phyloP scores from a whole-genome alignment of 2,329 filamentous ascomycete species.

The Penicillium olsonii region DNA sequence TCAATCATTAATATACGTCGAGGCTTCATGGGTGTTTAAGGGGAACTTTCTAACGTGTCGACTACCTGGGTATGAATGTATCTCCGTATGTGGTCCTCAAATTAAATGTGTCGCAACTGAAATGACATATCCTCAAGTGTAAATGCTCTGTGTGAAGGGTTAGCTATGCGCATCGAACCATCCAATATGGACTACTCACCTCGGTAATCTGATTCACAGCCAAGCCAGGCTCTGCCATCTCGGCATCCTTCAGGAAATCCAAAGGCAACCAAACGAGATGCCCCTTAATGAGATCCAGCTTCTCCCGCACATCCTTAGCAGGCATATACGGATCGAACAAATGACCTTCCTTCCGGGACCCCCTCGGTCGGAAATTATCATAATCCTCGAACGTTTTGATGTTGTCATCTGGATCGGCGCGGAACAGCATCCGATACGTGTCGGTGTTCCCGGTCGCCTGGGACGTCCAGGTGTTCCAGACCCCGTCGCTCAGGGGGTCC shows the following conservation, averaged over 20 bases:
- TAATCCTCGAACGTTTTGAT: constrained; percentile 92
- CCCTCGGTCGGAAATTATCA: constrained; percentile 68
- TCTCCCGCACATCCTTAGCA: constrained; percentile 69
- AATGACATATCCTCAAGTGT: constrained; percentile 27
- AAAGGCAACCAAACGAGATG: constrained; percentile 97
- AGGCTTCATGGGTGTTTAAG: background rate
- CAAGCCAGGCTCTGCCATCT: constrained; percentile 87
- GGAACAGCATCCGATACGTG: constrained; percentile 79
- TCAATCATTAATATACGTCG: too few relatives aligned
- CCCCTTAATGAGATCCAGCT: constrained; percentile 77
- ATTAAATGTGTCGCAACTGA: background rate
- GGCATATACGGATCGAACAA: constrained; percentile 79
- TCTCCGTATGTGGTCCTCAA: background rate
- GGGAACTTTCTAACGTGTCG: background rate
- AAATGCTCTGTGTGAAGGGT: constrained; percentile 32
- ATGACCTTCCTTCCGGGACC: constrained; percentile 76
- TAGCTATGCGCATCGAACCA: constrained; percentile 11
- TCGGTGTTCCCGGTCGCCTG: constrained; percentile 79
- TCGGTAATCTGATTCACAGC: constrained; percentile 86
- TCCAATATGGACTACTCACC: constrained; percentile 57
- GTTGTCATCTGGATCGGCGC: constrained; percentile 83
- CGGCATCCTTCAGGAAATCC: constrained; percentile 76
- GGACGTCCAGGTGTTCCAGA: constrained; percentile 70
- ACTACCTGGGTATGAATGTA: too few relatives aligned
- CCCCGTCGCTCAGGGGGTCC: constrained; percentile 70